Percentiles rank a stretch among this genome's conserved stretches.
phyloP scores from a whole-genome alignment of 2,329 filamentous ascomycete species.

The Trichoderma endophyticum region DNA sequence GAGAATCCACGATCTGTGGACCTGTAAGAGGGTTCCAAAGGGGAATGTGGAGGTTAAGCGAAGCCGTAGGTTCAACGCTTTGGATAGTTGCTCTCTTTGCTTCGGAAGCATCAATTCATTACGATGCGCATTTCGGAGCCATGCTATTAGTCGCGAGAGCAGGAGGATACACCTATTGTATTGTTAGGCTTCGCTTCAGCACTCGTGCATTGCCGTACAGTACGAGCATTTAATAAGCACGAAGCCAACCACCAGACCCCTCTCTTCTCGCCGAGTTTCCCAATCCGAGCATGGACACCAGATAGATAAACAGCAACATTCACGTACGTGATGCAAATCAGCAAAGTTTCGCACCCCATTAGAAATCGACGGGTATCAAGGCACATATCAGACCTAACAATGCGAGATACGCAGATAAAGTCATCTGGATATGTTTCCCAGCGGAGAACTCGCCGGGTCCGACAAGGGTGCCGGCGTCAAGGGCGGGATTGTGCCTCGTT shows the following conservation, averaged over 20 bases:
- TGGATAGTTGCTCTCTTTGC: not conserved
- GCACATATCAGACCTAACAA: not conserved
- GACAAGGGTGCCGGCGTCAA: not conserved
- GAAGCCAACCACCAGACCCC: not conserved
- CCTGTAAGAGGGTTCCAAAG: not conserved
- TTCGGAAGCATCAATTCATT: not conserved
- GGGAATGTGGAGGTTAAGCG: not conserved
- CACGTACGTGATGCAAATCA: not conserved
- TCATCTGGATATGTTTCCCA: not conserved
- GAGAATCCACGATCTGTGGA: not conserved
- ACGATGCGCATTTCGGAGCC: not conserved
- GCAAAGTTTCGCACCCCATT: not conserved
- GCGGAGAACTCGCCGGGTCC: not conserved
- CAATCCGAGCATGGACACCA: not conserved
- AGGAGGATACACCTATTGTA: not conserved
- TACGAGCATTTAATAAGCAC: not conserved
- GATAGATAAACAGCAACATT: not conserved
- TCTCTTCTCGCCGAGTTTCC: conserved; percentile 11
- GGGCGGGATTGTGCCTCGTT: not conserved
- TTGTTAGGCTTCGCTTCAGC: not conserved
- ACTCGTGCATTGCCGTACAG: not conserved
- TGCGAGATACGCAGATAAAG: not conserved
- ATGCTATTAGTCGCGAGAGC: not conserved
- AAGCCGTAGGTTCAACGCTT: not conserved
- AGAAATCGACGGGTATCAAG: not conserved